Evolutionary conservation across 2,329 filamentous ascomycete species (phyloP).

Genomic region (Polytolypa hystricis): DNA sequence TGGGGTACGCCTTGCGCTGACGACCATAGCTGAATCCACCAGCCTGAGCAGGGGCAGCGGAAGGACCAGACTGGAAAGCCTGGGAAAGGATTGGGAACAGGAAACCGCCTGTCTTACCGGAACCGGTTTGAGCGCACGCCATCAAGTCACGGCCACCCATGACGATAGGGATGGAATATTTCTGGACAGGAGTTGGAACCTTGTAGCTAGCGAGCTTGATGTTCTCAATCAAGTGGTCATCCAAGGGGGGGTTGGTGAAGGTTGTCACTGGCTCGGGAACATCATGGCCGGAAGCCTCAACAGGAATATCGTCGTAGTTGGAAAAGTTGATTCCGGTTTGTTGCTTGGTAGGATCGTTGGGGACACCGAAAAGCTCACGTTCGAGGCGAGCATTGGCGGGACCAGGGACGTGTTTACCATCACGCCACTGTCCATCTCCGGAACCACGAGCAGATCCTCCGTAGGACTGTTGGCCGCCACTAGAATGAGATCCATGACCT

Average conservation of each 20-base stretch:
- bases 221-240: conserved; percentile 86
- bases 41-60: conserved; percentile 51
- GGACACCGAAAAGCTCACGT: conserved; percentile 85
- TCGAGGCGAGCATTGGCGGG: conserved; percentile 80
- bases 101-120: conserved; percentile 99
- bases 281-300: conserved; percentile 88
- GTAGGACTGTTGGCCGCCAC: conserved; percentile 20
- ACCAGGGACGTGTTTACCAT: conserved; percentile 91
- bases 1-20: conserved; percentile 96
- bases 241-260: conserved; percentile 90
- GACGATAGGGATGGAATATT: conserved; percentile 98
- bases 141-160: conserved; percentile 97
- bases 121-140: conserved; percentile 99
- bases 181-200: conserved; percentile 92
- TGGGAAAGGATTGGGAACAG: conserved; percentile 98
- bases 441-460: conserved; percentile 56
- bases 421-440: conserved; percentile 91
- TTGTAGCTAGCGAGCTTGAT: conserved; percentile 92
- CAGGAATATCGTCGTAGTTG: conserved; percentile 99
- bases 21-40: conserved; percentile 65
- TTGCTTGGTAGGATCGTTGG: conserved; percentile 88
- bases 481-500: conserved; percentile 36
- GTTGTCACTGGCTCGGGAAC: conserved; percentile 83
- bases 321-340: conserved; percentile 99
- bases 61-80: conserved; percentile 83